A percentile compares a stretch with the other conserved stretches of the same genome.
Conservation (phyloP, 2,329 filamentous ascomycete genomes). For the Waltergamsia citrina region DNA sequence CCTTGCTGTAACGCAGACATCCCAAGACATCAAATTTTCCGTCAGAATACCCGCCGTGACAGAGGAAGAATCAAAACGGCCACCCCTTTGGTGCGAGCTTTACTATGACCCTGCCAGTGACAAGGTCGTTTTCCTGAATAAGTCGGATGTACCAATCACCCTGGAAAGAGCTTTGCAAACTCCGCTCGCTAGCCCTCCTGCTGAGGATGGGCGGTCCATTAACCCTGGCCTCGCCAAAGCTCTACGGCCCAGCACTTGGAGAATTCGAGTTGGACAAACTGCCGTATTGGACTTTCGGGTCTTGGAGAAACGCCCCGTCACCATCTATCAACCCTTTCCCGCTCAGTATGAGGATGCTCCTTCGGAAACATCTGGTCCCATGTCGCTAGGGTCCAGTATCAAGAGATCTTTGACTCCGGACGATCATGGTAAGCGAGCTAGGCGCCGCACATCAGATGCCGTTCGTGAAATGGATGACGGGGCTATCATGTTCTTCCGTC, state of each 20-base stretch:
- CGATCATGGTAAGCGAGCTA: constrained; percentile 33
- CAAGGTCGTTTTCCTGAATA: constrained; percentile 46
- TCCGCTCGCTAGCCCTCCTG: constrained; percentile 24
- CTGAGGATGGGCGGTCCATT: constrained; percentile 32
- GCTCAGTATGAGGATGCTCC: constrained; percentile 15
- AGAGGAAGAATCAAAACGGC: constrained; percentile 29
- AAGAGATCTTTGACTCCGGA: constrained; percentile 40
- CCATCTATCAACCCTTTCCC: constrained; percentile 22
- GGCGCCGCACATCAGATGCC: constrained; percentile 25
- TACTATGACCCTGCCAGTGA: constrained; percentile 52
- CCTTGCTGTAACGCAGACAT: constrained; percentile 50
- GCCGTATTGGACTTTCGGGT: constrained; percentile 49
- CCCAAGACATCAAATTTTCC: constrained; percentile 50
- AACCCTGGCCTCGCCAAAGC: constrained; percentile 34
- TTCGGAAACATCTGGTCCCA: constrained; percentile 18
- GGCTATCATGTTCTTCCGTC: constrained; percentile 45
- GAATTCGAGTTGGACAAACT: constrained; percentile 37
- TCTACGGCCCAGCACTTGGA: constrained; percentile 46
- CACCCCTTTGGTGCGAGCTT: constrained; percentile 48
- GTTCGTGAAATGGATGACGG: constrained; percentile 29
- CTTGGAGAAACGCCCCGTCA: constrained; percentile 41
- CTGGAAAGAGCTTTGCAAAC: constrained; percentile 28
- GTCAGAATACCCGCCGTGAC: constrained; percentile 43
- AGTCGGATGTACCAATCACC: constrained; percentile 42
- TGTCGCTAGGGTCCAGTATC: constrained; percentile 32